Base-by-base conservation (phyloP, 2,329 filamentous ascomycete species). In the Akanthomyces uredinophilus region DNA sequence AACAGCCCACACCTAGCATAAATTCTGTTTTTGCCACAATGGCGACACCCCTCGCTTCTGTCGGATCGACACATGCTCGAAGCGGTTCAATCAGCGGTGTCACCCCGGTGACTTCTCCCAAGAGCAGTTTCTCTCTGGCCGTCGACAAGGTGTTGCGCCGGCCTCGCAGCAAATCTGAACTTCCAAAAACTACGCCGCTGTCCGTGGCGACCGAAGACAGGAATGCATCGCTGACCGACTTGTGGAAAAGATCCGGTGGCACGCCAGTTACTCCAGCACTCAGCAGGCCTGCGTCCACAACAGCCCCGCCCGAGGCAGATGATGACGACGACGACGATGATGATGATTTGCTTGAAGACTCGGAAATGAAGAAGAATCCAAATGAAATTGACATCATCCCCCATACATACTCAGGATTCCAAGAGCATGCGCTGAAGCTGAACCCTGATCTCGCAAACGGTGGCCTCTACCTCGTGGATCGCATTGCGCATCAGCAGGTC, bases 401-500 rank as follows among this genome's bases (percentile, higher is more conserved):
- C 11, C 90, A 92, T 1, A 92, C 86, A 20, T 76, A 87, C 27
- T 83, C 87, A 64, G 92, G 92, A 0, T 96, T 96, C 75, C 87
- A 86, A 66, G 81, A 85, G 27, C 89, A 96, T 69, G 83, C 94
- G 20, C 76, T 86, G 51, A 81, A 84, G 63, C 76, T 96, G 49
- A 96, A 96, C 69, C 91, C 91, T n/a, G 77, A 81, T 13, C 78
- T 96, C 62, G 78, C 66, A 10, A 79, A 81, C 10, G 81, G 70
- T 4, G 81, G 83, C 68, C 75, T 69, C 37, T 87, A 86, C 73
- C 80, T 97, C 65, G 84, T 94, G 16, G 89, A 95, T 35, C 87
- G 92, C 51, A 89, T 96, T 67, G 90, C 90, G 0, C 84, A 91
- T 66, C 92, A 96, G 69, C 91, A 96, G 72, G 79, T 88, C 52